Base-by-base conservation (phyloP, 2,329 filamentous ascomycete genomes). In the Phyllosticta citriasiana region DNA sequence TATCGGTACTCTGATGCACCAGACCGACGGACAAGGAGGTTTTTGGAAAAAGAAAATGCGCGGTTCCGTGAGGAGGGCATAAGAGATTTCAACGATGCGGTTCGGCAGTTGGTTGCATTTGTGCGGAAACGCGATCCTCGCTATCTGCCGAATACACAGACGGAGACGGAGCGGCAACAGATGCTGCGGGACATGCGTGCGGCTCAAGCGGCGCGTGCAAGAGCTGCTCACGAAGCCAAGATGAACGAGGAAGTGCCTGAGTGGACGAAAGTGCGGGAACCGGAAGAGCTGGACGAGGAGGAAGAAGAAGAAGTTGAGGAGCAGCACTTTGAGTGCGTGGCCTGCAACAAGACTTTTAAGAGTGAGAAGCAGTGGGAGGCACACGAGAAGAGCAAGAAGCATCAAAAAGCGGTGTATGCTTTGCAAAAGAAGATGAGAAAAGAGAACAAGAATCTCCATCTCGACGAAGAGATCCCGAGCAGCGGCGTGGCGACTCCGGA, bases 321-420 rank as follows among this genome's bases (percentile, higher is more conserved):
- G 60, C 73, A 85, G 62, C 77, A 81, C 52, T 84, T 80, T 63
- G 84, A 86, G 66, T 87, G 84, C 65, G 81, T 87, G 35, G 82
- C 82, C 6, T 87, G 84, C 68, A 76, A 80, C 63, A 87, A 87
- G 72, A 80, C 70, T 0, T 94, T 93, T 73, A 89, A 97, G 75
- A 97, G 92, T 69, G 89, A 96, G 71, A 91, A 91, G 66, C 93
- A 97, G 70, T 91, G 88, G 64, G 86, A 95, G 68, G 87, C 88
- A 2, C 94, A 99, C 69, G 92, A 97, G 76, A 91, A 88, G 76
- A 97, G 93, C 79, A 99, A 96, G 73, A 99, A 97, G 75, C 94
- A 99, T 69, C 75, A 87, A 64, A 97, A 96, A 71, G 88, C 91
- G 2, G 82, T 97, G 6, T 87, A 92, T 66, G 84, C 91, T 63